phyloP scores from a whole-genome alignment of 2,329 filamentous ascomycete genomes.

The Penicillium hesseltinei region DNA sequence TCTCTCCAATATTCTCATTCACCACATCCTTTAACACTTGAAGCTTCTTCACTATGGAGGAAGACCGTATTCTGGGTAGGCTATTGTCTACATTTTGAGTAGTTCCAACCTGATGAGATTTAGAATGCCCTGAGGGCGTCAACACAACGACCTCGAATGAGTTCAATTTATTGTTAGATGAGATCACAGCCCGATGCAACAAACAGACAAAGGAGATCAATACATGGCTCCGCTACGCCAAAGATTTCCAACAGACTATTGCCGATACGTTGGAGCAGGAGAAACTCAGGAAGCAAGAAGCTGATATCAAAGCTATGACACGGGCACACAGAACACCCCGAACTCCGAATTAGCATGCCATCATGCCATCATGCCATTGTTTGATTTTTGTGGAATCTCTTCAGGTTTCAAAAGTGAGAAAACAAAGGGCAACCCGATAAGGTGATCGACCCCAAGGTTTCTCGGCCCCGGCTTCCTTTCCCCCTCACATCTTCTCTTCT shows the following conservation, averaged over 20 bases:
- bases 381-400: not conserved
- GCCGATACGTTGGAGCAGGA: not conserved
- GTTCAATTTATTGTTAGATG: not conserved
- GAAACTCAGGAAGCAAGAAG: not conserved
- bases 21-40: not conserved
- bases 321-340: not conserved
- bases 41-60: not conserved
- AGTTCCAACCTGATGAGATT: not conserved
- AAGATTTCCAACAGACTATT: not conserved
- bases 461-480: not conserved
- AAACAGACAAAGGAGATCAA: not conserved
- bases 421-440: not conserved
- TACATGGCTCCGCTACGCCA: not conserved
- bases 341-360: not conserved
- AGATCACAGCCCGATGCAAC: not conserved
- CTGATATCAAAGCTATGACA: not conserved
- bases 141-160: not conserved
- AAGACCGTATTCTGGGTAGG: not conserved
- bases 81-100: not conserved
- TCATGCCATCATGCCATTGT: not conserved
- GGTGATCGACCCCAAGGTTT: not conserved
- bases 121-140: not conserved
- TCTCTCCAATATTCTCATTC: not conserved
- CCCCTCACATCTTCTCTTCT: slow-evolving; percentile 1
- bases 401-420: not conserved